Evolutionary conservation across 371 early-diverging fungal genomes (phyloP).

Genomic region (Rhizopus sp.): DNA sequence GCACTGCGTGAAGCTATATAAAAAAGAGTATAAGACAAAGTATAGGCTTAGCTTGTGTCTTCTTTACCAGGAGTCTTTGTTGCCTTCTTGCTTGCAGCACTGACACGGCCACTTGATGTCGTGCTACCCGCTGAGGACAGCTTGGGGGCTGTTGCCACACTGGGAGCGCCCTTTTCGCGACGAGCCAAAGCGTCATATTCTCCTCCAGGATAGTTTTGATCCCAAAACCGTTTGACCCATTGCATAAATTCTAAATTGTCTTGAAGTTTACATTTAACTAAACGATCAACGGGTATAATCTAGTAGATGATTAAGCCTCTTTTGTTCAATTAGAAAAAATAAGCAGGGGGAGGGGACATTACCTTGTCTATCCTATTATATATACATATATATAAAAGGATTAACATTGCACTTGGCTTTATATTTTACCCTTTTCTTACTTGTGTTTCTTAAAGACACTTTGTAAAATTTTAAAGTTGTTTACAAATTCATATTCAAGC

Average conservation of each 20-base stretch:
- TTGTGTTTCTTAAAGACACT: conserved; percentile 79
- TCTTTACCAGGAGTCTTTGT: conserved; percentile 24
- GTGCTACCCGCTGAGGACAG: conserved; percentile 12
- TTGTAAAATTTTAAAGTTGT: conserved; percentile 92
- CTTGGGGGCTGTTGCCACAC: conserved; percentile 11
- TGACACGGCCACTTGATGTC: conserved; percentile 14
- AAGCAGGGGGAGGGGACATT: background rate
- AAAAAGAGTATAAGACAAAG: background rate
- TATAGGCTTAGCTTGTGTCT: background rate
- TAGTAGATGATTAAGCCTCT: conserved; percentile 16
- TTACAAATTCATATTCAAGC: conserved; percentile 90
- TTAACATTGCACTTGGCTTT: background rate
- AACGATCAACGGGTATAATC: conserved; percentile 80
- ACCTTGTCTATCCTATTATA: conserved; percentile 26
- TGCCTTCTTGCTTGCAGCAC: conserved; percentile 28
- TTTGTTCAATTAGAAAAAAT: background rate
- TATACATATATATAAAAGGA: conserved; percentile 2
- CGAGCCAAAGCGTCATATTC: conserved; percentile 80
- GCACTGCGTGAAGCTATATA: conserved; percentile 28
- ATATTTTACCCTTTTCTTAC: conserved; percentile 25
- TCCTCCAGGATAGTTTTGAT: conserved; percentile 77
- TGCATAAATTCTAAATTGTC: conserved; percentile 96
- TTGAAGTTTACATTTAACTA: conserved; percentile 92
- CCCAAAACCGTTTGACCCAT: conserved; percentile 91
- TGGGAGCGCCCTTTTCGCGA: conserved; percentile 74